A percentile compares a stretch with the other conserved stretches of the same genome.
phyloP scores from a whole-genome alignment of 495 filamentous ascomycete genomes.

The Penicillium coffeae region DNA sequence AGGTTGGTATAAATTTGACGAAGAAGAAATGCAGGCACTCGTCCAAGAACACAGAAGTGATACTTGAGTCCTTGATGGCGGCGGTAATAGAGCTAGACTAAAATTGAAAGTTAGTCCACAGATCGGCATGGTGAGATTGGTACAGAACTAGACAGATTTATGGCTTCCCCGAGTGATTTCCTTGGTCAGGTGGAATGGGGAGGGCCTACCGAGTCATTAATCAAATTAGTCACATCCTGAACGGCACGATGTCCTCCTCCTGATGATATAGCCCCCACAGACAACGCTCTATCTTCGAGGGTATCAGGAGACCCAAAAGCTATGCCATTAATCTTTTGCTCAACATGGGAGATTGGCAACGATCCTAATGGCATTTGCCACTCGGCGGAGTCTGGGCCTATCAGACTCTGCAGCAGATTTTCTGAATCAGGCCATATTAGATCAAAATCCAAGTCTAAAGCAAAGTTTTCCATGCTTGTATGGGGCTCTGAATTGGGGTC shows the following conservation, averaged over 20 bases:
- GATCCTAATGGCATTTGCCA: conserved; percentile 46
- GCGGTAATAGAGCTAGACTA: conserved; percentile 46
- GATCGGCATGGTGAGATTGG: neutral
- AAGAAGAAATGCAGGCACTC: conserved; percentile 52
- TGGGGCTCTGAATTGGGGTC: conserved; percentile 17
- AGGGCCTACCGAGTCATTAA: conserved; percentile 44
- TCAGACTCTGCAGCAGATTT: conserved; percentile 44
- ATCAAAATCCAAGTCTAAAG: conserved; percentile 39
- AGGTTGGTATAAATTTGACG: conserved; percentile 46
- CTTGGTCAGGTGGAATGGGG: neutral
- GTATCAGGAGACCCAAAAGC: conserved; percentile 33
- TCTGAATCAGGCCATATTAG: conserved; percentile 49
- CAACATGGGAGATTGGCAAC: conserved; percentile 35
- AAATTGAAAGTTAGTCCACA: neutral
- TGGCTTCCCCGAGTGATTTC: too few relatives aligned
- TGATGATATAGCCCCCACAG: conserved; percentile 37
- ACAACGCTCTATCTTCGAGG: conserved; percentile 36
- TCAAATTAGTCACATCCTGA: conserved; percentile 46
- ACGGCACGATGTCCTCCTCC: conserved; percentile 47
- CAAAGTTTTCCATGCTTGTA: conserved; percentile 22
- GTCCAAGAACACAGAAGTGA: conserved; percentile 48
- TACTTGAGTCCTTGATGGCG: conserved; percentile 43
- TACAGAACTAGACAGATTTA: neutral
- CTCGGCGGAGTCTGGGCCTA: conserved; percentile 39
- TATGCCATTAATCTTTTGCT: conserved; percentile 33